phyloP scores from a whole-genome alignment of 1,284 basidiomycete genomes.

The Puccinia horiana region DNA sequence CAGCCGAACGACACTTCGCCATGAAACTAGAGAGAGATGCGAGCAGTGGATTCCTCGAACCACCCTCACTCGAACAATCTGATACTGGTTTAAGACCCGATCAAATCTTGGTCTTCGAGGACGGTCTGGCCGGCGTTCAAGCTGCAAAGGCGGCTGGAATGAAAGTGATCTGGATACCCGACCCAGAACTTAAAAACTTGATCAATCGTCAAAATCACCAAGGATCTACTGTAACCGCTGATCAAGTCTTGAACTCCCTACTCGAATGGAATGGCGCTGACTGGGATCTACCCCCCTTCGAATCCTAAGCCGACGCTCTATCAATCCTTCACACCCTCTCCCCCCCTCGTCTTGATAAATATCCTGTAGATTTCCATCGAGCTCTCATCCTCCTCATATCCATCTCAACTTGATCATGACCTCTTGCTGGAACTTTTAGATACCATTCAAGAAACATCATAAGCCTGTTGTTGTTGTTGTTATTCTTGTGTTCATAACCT shows the following conservation, averaged over 20 bases:
- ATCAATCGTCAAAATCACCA: background rate
- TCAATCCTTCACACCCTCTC: background rate
- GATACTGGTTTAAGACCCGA: slow-evolving; percentile 55
- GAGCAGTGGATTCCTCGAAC: slow-evolving; percentile 52
- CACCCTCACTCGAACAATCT: slow-evolving; percentile 48
- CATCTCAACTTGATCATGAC: too few species aligned
- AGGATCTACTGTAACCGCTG: background rate
- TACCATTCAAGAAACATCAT: too few species aligned
- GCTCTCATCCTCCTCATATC: too few species aligned
- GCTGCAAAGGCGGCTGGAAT: slow-evolving; percentile 42
- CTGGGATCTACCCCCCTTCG: slow-evolving; percentile 19
- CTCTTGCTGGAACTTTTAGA: too few species aligned
- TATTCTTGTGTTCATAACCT: too few species aligned
- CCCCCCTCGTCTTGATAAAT: background rate
- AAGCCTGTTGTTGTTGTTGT: too few species aligned
- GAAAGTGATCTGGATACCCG: slow-evolving; percentile 41
- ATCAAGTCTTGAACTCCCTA: slow-evolving; percentile 31
- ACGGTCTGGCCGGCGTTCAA: slow-evolving; percentile 51
- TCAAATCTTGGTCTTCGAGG: slow-evolving; percentile 58
- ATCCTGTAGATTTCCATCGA: too few species aligned
- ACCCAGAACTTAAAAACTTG: slow-evolving; percentile 37
- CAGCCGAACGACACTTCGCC: slow-evolving; percentile 55
- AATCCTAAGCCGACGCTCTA: background rate
- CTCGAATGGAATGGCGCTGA: slow-evolving; percentile 24
- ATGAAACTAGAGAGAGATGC: slow-evolving; percentile 50